Base-by-base conservation (phyloP, 345 rosid species). In the Pistacia vera region DNA sequence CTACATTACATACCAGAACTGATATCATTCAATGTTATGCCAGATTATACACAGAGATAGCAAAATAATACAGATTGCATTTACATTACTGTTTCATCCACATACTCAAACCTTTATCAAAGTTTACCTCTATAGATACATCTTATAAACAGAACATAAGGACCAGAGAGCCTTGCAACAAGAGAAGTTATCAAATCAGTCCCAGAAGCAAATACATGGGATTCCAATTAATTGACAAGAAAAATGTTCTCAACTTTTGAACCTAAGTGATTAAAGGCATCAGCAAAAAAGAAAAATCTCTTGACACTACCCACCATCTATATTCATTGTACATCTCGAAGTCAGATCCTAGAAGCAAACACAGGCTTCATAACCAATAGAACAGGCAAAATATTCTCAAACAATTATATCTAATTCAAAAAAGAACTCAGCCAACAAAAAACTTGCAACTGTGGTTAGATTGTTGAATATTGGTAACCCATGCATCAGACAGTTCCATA, bases 401-500 rank as follows among this genome's bases (percentile, higher is more conserved):
- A 13, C 11, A 9, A 9, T 13, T 14, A 54, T 1, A 54, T 54
- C n/a, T 54, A 54, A 54, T 54, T 14, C 20, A 54, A 16, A 54
- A 54, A 54, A 54, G n/a, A 54, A 54, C 46, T 5, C 6, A 41
- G 46, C 46, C 46, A 41, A 54, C 55, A 80, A 28, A 48, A 68
- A 80, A 87, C 99, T 85, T 89, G 93, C 99, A 81, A 91, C 86
- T 33, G 82, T 61, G 66, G 85, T 85, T 75, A 77, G 62, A 79
- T 87, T 93, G 77, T 25, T 93, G 85, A 95, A 88, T 48, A 88
- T 79, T 36, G 96, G 96, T 73, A 95, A 80, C 68, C 91, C 94
- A 55, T 90, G 99, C 83, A 93, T 78, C 71, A 89, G 75, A 81
- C 82, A 82, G 79, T 81, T 86, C 99, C 99, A 95, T 76, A 93